Conservation (phyloP, 2,329 filamentous ascomycete genomes). For the Huntiella bhutanensis region DNA sequence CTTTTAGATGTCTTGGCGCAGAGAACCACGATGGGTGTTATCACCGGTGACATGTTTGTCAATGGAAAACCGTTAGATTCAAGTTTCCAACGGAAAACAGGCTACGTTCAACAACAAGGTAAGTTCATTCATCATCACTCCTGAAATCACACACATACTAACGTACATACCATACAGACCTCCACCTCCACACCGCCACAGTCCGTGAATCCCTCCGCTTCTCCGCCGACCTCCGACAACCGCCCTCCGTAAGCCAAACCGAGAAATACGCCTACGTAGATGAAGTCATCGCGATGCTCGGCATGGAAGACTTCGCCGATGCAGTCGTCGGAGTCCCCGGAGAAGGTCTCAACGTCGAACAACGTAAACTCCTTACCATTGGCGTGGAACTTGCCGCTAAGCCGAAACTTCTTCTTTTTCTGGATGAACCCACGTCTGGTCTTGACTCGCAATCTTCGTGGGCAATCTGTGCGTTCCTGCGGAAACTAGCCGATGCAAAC, state of each 20-base stretch:
- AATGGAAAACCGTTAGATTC: conserved; percentile 48
- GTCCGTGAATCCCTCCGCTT: conserved; percentile 36
- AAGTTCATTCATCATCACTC: neutral
- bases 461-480: conserved; percentile 42
- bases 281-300: conserved; percentile 44
- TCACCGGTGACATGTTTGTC: conserved; percentile 62
- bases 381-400: conserved; percentile 40
- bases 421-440: conserved; percentile 42
- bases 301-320: conserved; percentile 48
- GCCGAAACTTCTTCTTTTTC: conserved; percentile 38
- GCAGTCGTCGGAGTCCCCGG: conserved; percentile 45
- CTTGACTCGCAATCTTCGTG: conserved; percentile 46
- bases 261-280: conserved; percentile 46
- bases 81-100: conserved; percentile 81
- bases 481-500: conserved; percentile 37
- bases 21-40: conserved; percentile 74
- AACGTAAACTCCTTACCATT: conserved; percentile 42
- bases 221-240: conserved; percentile 39
- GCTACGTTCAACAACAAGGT: conserved; percentile 59
- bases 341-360: conserved; percentile 40
- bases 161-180: conserved; percentile 21
- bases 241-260: conserved; percentile 28
- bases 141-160: conserved; percentile 9
- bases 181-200: conserved; percentile 35
- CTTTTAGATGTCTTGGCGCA: conserved; percentile 72